Conservation (phyloP, 495 filamentous ascomycete species). For the Podospora didyma region DNA sequence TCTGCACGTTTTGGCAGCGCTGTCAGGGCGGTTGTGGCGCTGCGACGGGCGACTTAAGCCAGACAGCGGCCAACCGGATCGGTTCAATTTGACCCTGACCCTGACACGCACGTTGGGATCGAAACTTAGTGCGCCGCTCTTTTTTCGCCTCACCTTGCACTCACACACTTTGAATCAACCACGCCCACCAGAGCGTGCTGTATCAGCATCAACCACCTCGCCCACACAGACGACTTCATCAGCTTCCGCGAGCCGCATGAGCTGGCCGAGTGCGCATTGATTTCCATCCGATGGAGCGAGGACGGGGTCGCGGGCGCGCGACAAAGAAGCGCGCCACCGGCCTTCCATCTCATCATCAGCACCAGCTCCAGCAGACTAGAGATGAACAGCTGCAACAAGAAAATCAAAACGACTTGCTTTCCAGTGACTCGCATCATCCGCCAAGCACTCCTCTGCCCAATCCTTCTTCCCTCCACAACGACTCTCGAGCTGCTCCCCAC, state of each 20-base stretch:
- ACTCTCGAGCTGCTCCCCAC: slow-evolving; percentile 6
- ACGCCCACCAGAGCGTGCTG: neutral
- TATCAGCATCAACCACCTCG: neutral
- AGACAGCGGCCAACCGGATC: slow-evolving; percentile 10
- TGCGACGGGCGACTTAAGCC: neutral
- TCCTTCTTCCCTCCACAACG: neutral
- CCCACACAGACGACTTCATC: too few species aligned
- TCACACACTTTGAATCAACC: slow-evolving; percentile 4
- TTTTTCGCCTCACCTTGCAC: slow-evolving; percentile 29
- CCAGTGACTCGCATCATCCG: slow-evolving; percentile 1
- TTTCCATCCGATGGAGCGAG: slow-evolving; percentile 28
- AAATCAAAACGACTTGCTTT: slow-evolving; percentile 5
- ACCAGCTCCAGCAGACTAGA: neutral
- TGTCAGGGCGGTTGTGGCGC: neutral
- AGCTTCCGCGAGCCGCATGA: neutral
- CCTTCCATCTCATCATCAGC: slow-evolving; percentile 9
- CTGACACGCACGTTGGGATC: slow-evolving; percentile 25
- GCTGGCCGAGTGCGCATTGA: slow-evolving; percentile 12
- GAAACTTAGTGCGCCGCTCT: slow-evolving; percentile 27
- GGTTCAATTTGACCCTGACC: slow-evolving; percentile 10
- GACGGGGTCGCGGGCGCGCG: slow-evolving; percentile 27
- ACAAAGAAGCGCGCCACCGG: slow-evolving; percentile 29
- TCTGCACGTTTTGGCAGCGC: neutral
- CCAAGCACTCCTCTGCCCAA: slow-evolving; percentile 5
- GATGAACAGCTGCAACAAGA: neutral